Percentiles rank a stretch among this genome's conserved stretches.
Conservation (phyloP, 768 basidiomycete species). For the Leucosporidium yakuticum region DNA sequence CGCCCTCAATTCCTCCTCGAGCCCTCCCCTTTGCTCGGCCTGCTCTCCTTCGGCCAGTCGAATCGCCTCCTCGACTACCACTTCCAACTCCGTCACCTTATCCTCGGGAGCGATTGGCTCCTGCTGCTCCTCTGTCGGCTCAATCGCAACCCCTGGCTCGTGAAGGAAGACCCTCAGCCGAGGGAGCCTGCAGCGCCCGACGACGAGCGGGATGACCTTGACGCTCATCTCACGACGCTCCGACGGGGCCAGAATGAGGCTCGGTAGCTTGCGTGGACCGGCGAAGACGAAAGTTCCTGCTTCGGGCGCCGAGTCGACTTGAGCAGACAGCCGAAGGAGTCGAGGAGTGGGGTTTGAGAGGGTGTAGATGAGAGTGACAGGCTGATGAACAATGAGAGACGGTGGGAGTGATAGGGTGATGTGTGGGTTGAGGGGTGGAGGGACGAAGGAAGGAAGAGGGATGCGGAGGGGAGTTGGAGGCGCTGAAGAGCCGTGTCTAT, state of each 20-base stretch:
- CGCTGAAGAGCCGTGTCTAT: neutral
- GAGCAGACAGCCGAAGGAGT: conserved; percentile 58
- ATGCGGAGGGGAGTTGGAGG: conserved; percentile 5
- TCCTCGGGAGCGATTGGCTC: neutral
- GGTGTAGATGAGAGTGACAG: conserved; percentile 46
- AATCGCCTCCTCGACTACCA: neutral
- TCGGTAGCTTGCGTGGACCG: conserved; percentile 60
- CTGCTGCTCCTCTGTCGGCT: neutral
- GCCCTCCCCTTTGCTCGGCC: conserved; percentile 2
- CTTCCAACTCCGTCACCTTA: neutral
- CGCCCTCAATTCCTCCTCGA: conserved; percentile 15
- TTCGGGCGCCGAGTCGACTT: conserved; percentile 66
- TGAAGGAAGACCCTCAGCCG: conserved; percentile 20
- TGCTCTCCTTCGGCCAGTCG: neutral
- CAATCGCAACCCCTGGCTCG: neutral
- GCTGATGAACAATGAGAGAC: conserved; percentile 51
- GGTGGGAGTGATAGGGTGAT: conserved; percentile 57
- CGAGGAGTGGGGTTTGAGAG: conserved; percentile 61
- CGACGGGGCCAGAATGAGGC: conserved; percentile 69
- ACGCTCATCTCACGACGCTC: conserved; percentile 20
- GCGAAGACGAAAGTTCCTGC: conserved; percentile 60
- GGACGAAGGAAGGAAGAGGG: conserved; percentile 54
- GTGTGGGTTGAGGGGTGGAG: conserved; percentile 60
- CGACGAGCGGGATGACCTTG: conserved; percentile 14
- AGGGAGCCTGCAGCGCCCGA: conserved; percentile 11